Evolutionary conservation across 225 moss, liverwort and hornwort genomes (phyloP).

Genomic region (Rhytidiadelphus loreus): DNA sequence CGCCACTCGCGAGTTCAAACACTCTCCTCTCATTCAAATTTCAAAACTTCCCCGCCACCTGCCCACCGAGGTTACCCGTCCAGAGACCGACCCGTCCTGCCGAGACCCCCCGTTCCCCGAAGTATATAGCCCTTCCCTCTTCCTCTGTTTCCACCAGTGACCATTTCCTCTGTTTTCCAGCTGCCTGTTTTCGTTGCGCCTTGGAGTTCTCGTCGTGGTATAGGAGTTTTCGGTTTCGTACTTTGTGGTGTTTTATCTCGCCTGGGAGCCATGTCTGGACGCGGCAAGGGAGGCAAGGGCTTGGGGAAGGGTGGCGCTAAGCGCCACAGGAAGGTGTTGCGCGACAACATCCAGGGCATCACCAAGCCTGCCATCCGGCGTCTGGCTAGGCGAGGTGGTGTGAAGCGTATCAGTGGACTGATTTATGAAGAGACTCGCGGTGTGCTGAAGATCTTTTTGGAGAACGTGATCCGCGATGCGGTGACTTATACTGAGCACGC

Average conservation of each 20-base stretch:
- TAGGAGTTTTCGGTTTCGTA: too few relatives aligned
- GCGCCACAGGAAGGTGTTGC: conserved; percentile 1
- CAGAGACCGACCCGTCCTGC: background rate
- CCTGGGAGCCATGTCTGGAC: background rate
- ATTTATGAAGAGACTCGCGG: conserved; percentile 17
- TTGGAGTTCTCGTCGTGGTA: fast-evolving
- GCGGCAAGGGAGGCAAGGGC: conserved; percentile 17
- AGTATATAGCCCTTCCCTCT: background rate
- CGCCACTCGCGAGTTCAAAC: background rate
- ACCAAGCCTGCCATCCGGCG: conserved; percentile 5
- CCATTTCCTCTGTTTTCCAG: background rate
- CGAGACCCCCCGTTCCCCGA: background rate
- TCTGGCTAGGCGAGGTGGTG: background rate
- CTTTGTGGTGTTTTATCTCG: too few relatives aligned
- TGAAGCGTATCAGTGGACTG: conserved; percentile 1
- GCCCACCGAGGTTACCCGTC: background rate
- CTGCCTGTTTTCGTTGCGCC: fast-evolving
- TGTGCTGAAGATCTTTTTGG: conserved; percentile 14
- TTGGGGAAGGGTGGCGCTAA: background rate
- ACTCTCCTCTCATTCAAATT: background rate
- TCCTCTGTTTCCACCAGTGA: fast-evolving
- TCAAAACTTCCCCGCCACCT: background rate
- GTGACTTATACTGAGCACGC: conserved; percentile 6
- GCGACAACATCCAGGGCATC: background rate
- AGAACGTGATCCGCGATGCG: conserved; percentile 13